Percentiles rank a stretch among this genome's conserved stretches.
phyloP scores from a whole-genome alignment of 352 stramenopile genomes.

The Aphanomyces cochlioides region DNA sequence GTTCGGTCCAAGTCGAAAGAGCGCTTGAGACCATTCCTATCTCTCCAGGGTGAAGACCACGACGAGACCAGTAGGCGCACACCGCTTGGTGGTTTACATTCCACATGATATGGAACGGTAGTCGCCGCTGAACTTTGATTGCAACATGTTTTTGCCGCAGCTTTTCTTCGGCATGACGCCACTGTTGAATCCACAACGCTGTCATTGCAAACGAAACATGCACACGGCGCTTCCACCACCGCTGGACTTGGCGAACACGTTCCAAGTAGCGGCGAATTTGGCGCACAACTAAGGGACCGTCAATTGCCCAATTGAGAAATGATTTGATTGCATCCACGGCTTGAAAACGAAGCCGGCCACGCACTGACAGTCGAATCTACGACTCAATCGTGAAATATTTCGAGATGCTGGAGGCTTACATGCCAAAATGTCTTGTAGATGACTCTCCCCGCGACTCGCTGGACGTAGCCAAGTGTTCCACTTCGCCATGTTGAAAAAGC shows the following conservation, averaged over 20 bases:
- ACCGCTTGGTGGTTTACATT: slow-evolving; percentile 8
- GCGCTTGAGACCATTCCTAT: slow-evolving; percentile 12
- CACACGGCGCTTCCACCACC: slow-evolving; percentile 12
- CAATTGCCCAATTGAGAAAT: slow-evolving; percentile 16
- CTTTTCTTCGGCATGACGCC: not conserved
- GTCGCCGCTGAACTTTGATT: not conserved
- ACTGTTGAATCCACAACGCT: slow-evolving; percentile 10
- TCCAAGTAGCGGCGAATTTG: slow-evolving; percentile 18
- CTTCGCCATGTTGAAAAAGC: slow-evolving; percentile 7
- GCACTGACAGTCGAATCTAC: slow-evolving; percentile 15
- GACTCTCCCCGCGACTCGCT: not conserved
- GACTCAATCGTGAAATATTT: not conserved
- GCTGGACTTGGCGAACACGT: slow-evolving; percentile 18
- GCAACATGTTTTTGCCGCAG: not conserved
- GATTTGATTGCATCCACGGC: not conserved
- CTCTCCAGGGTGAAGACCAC: not conserved
- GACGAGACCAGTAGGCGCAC: not conserved
- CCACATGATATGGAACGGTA: slow-evolving; percentile 10
- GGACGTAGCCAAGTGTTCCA: slow-evolving; percentile 1
- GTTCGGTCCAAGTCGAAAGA: slow-evolving; percentile 4
- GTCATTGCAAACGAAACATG: not conserved
- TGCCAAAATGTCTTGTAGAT: slow-evolving; percentile 18
- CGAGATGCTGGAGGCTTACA: not conserved
- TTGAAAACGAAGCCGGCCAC: not conserved
- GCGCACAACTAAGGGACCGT: slow-evolving; percentile 1